Evolutionary conservation across 2,329 filamentous ascomycete genomes (phyloP), one percentile per base, ranked within the genome.

Genomic region (Colletotrichum sp.): DNA sequence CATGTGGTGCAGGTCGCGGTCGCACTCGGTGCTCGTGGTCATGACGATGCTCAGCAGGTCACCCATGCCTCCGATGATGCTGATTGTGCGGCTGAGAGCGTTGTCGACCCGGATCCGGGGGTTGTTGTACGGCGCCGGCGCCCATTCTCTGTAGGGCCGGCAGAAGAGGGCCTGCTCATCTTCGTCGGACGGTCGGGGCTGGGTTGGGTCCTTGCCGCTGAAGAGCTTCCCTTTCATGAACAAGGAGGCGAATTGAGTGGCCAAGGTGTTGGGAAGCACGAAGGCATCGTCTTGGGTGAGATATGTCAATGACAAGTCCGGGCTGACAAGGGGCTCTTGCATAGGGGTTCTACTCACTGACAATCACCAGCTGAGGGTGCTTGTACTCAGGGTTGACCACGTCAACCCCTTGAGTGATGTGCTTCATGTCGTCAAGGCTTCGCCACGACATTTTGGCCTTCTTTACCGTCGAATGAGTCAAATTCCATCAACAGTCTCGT

Each of bases 1-100:
- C 57, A 65, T 52, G 25, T 74, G 57, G 16, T 71, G 71, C 36
- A 74, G 66, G 44, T 74, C 71, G 32, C 67, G 57, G 39, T 74
- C 71, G 27, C 57, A 63, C 25, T 57, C 39, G 8, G 66, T 74
- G 57, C 67, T 71, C 16, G 67, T 57, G 7, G 66, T 32, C 25
- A n/a, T 39, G 39, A 74, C 44, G 13, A 63, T 65, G 25, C 39
- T 29, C 8, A 59, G 22, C 3, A 74, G 16, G 7, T 71, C 61
- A 2, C 30, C 67, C 55, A 74, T 39, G 39, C 71, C 71, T 2
- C 55, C 32, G 30, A 75, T 22, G 55, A 62, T 49, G 32, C 22
- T 25, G 44, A 67, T 71, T 5, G 61, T 34, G 19, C 72, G 68
- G 72, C 16, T 19, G 6, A 71, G 13, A 8, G 19, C 68, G 30